Conservation (phyloP, 2,329 filamentous ascomycete genomes). For the Ophiostoma tasmaniense region DNA sequence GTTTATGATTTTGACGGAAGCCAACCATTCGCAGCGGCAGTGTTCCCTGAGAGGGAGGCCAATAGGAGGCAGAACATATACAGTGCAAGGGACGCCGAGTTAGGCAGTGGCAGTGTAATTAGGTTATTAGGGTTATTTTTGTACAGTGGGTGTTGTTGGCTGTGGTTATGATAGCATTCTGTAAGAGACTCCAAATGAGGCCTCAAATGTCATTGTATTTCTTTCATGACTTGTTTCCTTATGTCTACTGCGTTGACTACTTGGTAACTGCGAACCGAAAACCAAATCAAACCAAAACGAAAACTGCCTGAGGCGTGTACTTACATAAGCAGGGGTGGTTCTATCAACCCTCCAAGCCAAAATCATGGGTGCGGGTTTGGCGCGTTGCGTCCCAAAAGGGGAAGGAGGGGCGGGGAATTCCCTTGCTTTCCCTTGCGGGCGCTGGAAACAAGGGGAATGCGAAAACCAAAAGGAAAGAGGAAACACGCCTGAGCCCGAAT, state of each 20-base stretch:
- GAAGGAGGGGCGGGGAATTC: constrained; percentile 7
- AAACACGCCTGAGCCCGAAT: constrained; percentile 17
- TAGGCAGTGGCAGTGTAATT: too few relatives aligned
- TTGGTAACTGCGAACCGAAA: too few relatives aligned
- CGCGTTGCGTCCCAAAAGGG: not conserved
- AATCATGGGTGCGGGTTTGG: constrained; percentile 3
- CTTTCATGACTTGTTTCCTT: too few relatives aligned
- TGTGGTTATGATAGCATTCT: too few relatives aligned
- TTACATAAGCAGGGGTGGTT: not conserved
- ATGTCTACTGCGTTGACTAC: too few relatives aligned
- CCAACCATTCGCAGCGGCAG: not conserved
- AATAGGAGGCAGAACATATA: not conserved
- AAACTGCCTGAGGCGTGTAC: not conserved
- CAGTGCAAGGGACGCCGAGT: too few relatives aligned
- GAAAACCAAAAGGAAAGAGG: constrained; percentile 9
- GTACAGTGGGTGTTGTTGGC: too few relatives aligned
- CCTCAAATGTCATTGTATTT: too few relatives aligned
- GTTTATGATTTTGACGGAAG: not conserved
- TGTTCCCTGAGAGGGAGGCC: not conserved
- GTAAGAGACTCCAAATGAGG: too few relatives aligned
- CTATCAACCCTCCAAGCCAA: not conserved
- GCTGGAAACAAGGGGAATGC: not conserved
- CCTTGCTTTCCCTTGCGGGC: too few relatives aligned
- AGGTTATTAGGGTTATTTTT: too few relatives aligned
- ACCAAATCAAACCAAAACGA: too few relatives aligned